Evolutionary conservation across 1,284 basidiomycete genomes (phyloP), one percentile per base, ranked within the genome.

Genomic region (Cystobasidiaceae sp.): DNA sequence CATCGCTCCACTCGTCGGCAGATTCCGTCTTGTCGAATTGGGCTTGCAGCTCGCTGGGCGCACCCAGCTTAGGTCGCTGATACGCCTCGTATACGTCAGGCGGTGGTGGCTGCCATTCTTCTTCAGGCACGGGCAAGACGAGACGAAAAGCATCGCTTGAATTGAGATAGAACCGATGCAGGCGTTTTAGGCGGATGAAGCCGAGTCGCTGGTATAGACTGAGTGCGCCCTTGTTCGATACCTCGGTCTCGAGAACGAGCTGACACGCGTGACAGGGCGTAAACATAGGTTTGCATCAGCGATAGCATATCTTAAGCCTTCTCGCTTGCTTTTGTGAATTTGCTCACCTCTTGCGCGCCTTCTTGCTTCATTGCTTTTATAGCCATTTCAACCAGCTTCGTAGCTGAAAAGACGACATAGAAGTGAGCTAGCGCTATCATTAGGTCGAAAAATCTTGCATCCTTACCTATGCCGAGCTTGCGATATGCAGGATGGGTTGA

Each of bases 211-310:
- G 88, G 78, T 98, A 98, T 13, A 98, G 81, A 2, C 86, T 85
- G 11, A 98, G 82, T 0, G 92, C 91, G 3, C 90, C 84, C 15
- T 79, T 76, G 77, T 99, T 98, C 79, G 98, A 93, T 74, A 83
- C 90, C 78, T 99, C 96, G 1, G 96, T 99, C 80, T 99, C 96
- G 55, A 99, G 85, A 1, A 94, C 87, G 69, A 97, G 85, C 91
- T 94, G 70, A 21, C 46, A 49, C n/a, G 48, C 60, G 51, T 52
- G 56, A 41, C 54, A 48, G 62, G 50, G 33, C 8, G 17, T 44
- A 48, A 28, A 19, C 52, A 37, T 17, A 4, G 21, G 7, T 34
- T 28, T 8, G 23, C 13, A 64, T 7, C 6, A 43, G 39, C 39
- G 48, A 21, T 28, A 41, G n/a, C n/a, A n/a, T n/a, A n/a, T n/a